Evolutionary conservation across 352 stramenopile genomes (phyloP), one percentile per base, ranked within the genome.

Genomic region (Pythium dissimile): DNA sequence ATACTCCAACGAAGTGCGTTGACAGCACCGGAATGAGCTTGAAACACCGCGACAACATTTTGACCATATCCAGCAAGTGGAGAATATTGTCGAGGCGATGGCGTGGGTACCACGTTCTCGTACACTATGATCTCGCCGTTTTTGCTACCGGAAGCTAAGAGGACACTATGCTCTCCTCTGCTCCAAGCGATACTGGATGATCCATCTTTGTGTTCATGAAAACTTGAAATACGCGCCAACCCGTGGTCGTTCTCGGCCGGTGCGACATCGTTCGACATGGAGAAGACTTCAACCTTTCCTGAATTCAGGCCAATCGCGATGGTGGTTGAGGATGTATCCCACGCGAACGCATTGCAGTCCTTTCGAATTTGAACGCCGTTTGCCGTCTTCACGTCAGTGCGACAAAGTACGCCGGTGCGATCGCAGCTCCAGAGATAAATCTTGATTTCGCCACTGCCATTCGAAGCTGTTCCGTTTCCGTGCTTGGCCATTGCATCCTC

Each of bases 41-140:
- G 46, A 11, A 88, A 61, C 4, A 54, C 34, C 9, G 53, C 55
- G 32, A 77, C 42, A 24, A 75, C 49, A 8, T 58, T 32, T 12
- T 61, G 16, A 12, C 56, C 54, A 13, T 68, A 63, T 13, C 60
- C 59, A 16, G 49, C 20, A 24, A 38, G 6, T 2, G 44, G 47
- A 8, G 23, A 50, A 27, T 37, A 46, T 15, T 24, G 42, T 7
- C 44, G 27, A 39, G 27, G 16, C 2, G 18, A 0, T 7, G 23
- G 26, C 1, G 4, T 26, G 13, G 30, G 15, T 15, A 18, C n/a
- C 12, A 54, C 23, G 23, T 32, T 48, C 12, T 59, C 59, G 46
- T 82, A 88, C 15, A 90, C 64, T 16, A 84, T 69, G 18, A 90
- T 72, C 44, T 77, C 73, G n/a, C 77, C 76, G 8, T 75, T 65